Evolutionary conservation across 2,329 filamentous ascomycete genomes (phyloP).

Genomic region (Ophiostoma ulmi): DNA sequence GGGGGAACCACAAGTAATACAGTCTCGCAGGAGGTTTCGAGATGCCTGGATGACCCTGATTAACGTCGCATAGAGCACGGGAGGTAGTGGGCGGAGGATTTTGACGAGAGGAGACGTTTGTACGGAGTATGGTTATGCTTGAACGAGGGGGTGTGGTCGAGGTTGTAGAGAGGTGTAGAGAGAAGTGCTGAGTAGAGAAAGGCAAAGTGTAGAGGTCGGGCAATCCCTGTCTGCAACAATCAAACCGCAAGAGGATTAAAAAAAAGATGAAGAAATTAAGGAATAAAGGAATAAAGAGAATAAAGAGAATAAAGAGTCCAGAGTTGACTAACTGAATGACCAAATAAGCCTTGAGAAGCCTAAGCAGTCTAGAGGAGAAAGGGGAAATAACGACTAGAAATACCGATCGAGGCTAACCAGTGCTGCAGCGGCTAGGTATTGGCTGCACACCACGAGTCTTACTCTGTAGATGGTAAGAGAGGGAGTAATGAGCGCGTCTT

Average conservation of each 20-base stretch:
- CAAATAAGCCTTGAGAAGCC: conserved; percentile 1
- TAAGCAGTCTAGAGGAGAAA: background rate
- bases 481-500: background rate
- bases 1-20: conserved; percentile 31
- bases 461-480: background rate
- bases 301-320: background rate
- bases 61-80: conserved; percentile 40
- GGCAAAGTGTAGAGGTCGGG: background rate
- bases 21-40: conserved; percentile 37
- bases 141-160: background rate
- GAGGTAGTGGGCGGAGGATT: background rate
- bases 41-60: conserved; percentile 34
- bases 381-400: conserved; percentile 17
- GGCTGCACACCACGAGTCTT: background rate
- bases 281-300: background rate
- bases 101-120: background rate
- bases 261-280: background rate
- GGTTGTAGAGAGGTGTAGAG: too few relatives aligned
- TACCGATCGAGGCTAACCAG: conserved; percentile 17
- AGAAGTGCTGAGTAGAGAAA: background rate
- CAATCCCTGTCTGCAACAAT: conserved; percentile 5
- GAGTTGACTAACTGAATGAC: too few relatives aligned
- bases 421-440: conserved; percentile 12
- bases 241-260: background rate
- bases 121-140: background rate